Evolutionary conservation across 2,329 filamentous ascomycete genomes (phyloP).

Genomic region (Colletotrichum magnum): DNA sequence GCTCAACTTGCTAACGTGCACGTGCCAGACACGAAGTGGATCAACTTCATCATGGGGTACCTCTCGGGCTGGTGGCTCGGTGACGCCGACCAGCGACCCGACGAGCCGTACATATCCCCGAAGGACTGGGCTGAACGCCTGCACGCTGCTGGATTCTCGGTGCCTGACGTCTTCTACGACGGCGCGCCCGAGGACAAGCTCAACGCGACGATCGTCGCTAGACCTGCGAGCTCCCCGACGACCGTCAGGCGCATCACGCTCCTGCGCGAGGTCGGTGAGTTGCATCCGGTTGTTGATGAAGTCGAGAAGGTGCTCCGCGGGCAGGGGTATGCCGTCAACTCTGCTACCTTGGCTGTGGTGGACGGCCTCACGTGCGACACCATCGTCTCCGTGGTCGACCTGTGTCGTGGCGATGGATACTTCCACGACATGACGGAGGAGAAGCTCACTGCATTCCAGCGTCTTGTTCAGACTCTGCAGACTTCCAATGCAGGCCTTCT

Average conservation of each 20-base stretch:
- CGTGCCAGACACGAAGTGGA: constrained; percentile 43
- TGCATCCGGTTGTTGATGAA: neutral
- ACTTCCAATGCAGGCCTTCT: constrained; percentile 17
- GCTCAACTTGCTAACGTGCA: neutral
- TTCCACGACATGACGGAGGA: constrained; percentile 25
- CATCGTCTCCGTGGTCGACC: neutral
- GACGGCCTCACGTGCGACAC: neutral
- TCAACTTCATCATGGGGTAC: constrained; percentile 49
- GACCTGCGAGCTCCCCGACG: neutral
- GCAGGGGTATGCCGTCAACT: neutral
- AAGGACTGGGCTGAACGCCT: constrained; percentile 14
- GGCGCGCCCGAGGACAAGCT: neutral
- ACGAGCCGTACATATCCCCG: constrained; percentile 45
- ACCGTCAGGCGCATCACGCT: neutral
- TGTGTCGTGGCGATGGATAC: constrained; percentile 15
- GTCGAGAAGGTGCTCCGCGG: neutral
- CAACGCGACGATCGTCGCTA: constrained; percentile 20
- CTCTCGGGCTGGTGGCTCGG: constrained; percentile 46
- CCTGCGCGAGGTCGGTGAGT: neutral
- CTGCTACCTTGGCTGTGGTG: neutral
- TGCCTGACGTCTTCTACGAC: constrained; percentile 6
- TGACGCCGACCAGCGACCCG: constrained; percentile 44
- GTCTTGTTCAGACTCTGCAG: neutral
- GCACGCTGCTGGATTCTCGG: constrained; percentile 5
- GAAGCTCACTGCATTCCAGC: constrained; percentile 7